Evolutionary conservation across 257 asterid genomes (phyloP).

Genomic region (Solanum arcanum): DNA sequence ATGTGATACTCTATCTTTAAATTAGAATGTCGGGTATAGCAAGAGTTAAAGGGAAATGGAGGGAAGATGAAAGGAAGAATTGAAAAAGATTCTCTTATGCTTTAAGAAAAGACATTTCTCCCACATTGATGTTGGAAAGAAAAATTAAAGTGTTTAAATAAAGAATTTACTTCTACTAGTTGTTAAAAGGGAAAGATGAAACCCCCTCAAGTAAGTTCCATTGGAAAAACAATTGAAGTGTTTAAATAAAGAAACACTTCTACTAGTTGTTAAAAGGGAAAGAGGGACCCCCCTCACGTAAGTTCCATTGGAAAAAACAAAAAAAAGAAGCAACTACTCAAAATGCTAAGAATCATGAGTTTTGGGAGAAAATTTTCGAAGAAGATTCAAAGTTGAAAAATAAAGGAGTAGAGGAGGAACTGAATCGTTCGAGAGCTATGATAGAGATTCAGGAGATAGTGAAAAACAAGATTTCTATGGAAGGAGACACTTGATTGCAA

Average conservation of each 20-base stretch:
- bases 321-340: not conserved
- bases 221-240: not conserved
- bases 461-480: slow-evolving; percentile 1
- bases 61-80: too few relatives aligned
- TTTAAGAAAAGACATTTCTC: too few relatives aligned
- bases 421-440: slow-evolving; percentile 2
- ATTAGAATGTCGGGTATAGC: too few relatives aligned
- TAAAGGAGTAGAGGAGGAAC: slow-evolving; percentile 4
- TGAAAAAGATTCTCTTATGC: too few relatives aligned
- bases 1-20: too few relatives aligned
- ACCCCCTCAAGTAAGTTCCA: not conserved
- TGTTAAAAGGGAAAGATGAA: too few relatives aligned
- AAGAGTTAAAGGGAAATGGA: too few relatives aligned
- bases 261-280: too few relatives aligned
- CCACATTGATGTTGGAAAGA: too few relatives aligned
- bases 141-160: too few relatives aligned
- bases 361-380: slow-evolving; percentile 22
- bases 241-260: too few relatives aligned
- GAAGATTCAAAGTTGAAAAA: slow-evolving; percentile 5
- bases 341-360: slow-evolving; percentile 4
- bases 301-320: not conserved
- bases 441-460: slow-evolving; percentile 10
- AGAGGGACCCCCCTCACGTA: not conserved
- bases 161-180: too few relatives aligned
- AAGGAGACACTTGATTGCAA: not conserved